Evolutionary conservation across 306 rosid genomes (phyloP).

Genomic region (Corylus heterophylla): DNA sequence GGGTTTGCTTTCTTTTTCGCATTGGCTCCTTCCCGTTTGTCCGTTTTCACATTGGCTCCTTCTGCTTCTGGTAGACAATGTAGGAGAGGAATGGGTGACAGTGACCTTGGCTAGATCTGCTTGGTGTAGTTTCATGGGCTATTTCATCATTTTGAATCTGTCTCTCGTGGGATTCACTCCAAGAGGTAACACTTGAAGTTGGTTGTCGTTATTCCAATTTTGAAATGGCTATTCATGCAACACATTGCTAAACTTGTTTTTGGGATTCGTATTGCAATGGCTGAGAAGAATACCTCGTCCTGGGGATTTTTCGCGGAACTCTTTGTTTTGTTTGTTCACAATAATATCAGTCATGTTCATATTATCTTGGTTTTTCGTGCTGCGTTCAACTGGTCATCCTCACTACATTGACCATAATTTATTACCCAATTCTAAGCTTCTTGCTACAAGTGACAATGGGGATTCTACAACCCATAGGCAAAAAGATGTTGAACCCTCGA

Average conservation of each 20-base stretch:
- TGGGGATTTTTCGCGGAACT: slow-evolving; percentile 47
- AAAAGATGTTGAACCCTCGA: slow-evolving; percentile 24
- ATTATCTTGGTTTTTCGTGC: slow-evolving; percentile 65
- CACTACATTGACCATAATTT: slow-evolving; percentile 29
- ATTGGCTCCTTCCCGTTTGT: not conserved
- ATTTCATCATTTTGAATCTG: slow-evolving; percentile 16
- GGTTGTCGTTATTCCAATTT: not conserved
- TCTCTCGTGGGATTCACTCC: not conserved
- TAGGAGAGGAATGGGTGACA: not conserved
- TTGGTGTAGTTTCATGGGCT: slow-evolving; percentile 9
- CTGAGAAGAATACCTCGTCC: slow-evolving; percentile 42
- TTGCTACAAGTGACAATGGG: slow-evolving; percentile 22
- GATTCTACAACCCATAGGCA: slow-evolving; percentile 16
- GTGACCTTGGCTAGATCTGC: slow-evolving; percentile 1
- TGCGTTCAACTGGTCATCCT: slow-evolving; percentile 41
- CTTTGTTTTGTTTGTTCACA: slow-evolving; percentile 50
- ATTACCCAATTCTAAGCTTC: slow-evolving; percentile 38
- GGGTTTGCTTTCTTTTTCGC: slow-evolving; percentile 17
- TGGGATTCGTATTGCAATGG: slow-evolving; percentile 38
- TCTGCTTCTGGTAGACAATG: not conserved
- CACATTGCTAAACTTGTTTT: slow-evolving; percentile 3
- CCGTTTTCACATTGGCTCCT: not conserved
- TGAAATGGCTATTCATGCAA: slow-evolving; percentile 11
- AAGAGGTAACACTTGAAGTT: not conserved
- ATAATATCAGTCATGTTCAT: slow-evolving; percentile 48